Percentiles rank a stretch among this genome's conserved stretches.
phyloP scores from a whole-genome alignment of 2,329 filamentous ascomycete genomes.

The Gremmenia infestans region DNA sequence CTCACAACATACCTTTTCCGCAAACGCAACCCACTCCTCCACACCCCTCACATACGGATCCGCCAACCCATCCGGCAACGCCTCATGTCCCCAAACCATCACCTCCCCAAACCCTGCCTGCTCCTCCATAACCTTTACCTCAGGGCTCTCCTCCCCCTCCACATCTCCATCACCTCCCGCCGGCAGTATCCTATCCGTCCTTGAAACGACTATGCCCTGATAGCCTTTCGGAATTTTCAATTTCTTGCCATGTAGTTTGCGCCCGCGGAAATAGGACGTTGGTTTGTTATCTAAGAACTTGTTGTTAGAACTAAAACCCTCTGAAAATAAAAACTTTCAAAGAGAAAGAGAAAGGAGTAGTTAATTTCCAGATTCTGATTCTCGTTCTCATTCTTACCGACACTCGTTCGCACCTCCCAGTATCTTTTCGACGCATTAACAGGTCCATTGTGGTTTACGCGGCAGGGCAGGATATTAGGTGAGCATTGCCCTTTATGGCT shows the following conservation, averaged over 20 bases:
- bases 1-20: constrained; percentile 51
- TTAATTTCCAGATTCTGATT: too few species aligned
- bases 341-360: too few species aligned
- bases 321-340: background rate
- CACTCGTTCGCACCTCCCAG: constrained; percentile 58
- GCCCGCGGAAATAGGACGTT: constrained; percentile 70
- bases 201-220: constrained; percentile 55
- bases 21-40: constrained; percentile 74
- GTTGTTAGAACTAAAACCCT: background rate
- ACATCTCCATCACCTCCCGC: constrained; percentile 39
- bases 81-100: constrained; percentile 81
- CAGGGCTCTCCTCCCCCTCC: constrained; percentile 42
- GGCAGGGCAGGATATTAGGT: constrained; percentile 73
- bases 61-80: constrained; percentile 50
- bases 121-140: constrained; percentile 55
- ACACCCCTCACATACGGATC: constrained; percentile 72
- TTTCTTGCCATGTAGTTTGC: constrained; percentile 66
- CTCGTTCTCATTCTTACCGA: constrained; percentile 32
- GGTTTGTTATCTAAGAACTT: constrained; percentile 42
- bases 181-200: constrained; percentile 35
- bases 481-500: constrained; percentile 25
- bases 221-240: constrained; percentile 68
- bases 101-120: constrained; percentile 68
- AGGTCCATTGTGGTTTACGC: constrained; percentile 72
- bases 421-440: constrained; percentile 59